A percentile compares a stretch with the other conserved stretches of the same genome.
phyloP scores from a whole-genome alignment of 306 rosid genomes.

The Spatholobus suberectus region DNA sequence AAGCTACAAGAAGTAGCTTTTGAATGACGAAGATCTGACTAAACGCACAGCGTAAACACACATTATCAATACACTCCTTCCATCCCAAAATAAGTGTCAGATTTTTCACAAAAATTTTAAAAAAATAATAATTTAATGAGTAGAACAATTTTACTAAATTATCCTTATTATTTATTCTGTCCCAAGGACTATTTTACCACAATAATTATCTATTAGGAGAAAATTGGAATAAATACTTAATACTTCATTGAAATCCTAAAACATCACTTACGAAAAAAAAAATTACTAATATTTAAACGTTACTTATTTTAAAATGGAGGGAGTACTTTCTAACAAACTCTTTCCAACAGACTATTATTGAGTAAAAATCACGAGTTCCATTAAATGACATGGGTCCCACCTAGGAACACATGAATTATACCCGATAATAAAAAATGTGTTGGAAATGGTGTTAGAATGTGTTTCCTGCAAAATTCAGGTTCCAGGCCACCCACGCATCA shows the following conservation, averaged over 20 bases:
- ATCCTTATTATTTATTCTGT: neutral
- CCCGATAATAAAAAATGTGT: neutral
- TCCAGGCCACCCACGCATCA: too few species aligned
- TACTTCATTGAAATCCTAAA: neutral
- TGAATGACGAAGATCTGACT: neutral
- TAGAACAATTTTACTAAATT: neutral
- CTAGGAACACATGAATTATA: neutral
- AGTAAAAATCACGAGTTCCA: neutral
- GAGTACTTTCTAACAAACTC: neutral
- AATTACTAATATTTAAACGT: neutral
- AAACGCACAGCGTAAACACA: neutral
- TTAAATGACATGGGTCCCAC: neutral
- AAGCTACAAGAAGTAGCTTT: neutral
- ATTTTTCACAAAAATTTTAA: neutral
- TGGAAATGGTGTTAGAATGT: neutral
- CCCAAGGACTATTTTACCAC: neutral
- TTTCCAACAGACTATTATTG: neutral
- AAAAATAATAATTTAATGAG: neutral
- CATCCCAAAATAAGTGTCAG: neutral
- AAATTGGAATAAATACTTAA: neutral
- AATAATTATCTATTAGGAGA: neutral
- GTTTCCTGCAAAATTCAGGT: constrained; percentile 9
- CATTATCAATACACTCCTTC: neutral
- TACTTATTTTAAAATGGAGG: neutral
- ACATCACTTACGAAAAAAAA: neutral